These are phyloP conservation scores for Xerocomus amazonicus DNA, from an alignment of 1,284 basidiomycete genomes.

Conservation along the genomic window DNA sequence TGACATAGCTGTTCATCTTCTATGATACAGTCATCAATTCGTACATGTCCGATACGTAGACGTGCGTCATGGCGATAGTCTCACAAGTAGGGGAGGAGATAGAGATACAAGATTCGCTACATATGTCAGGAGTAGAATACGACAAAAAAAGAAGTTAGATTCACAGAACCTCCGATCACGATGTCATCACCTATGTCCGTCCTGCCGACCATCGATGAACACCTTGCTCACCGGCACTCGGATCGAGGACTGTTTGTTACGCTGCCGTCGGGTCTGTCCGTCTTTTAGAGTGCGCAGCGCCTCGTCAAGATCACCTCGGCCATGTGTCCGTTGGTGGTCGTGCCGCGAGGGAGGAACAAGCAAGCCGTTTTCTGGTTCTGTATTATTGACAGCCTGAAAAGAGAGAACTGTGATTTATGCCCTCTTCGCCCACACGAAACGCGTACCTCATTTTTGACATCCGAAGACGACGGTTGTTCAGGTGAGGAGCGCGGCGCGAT, in stretches of 20 bases:
- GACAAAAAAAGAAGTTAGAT: no score
- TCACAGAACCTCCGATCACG: no score
- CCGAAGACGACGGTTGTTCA: neutral
- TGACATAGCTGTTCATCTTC: no score
- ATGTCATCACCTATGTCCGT: constrained; percentile 10
- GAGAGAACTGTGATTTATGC: neutral
- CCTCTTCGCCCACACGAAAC: neutral
- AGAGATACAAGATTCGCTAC: no score
- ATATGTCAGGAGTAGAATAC: no score
- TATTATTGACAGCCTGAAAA: constrained; percentile 10
- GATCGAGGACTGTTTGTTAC: constrained; percentile 42
- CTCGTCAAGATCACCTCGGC: constrained; percentile 75
- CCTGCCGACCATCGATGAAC: constrained; percentile 60
- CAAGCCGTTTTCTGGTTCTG: neutral
- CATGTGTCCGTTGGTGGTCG: constrained; percentile 48
- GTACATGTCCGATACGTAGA: no score
- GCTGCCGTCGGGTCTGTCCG: constrained; percentile 51
- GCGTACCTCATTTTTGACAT: constrained; percentile 10
- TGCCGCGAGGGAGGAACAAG: constrained; percentile 25
- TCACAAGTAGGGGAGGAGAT: no score
- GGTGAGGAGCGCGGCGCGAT: constrained; percentile 46
- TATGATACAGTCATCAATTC: no score
- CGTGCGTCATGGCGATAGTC: no score
- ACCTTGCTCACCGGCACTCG: constrained; percentile 64
- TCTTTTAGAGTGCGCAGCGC: constrained; percentile 78